phyloP scores from a whole-genome alignment of 805 yeast species.

The Hermanozyma aechmeae region DNA sequence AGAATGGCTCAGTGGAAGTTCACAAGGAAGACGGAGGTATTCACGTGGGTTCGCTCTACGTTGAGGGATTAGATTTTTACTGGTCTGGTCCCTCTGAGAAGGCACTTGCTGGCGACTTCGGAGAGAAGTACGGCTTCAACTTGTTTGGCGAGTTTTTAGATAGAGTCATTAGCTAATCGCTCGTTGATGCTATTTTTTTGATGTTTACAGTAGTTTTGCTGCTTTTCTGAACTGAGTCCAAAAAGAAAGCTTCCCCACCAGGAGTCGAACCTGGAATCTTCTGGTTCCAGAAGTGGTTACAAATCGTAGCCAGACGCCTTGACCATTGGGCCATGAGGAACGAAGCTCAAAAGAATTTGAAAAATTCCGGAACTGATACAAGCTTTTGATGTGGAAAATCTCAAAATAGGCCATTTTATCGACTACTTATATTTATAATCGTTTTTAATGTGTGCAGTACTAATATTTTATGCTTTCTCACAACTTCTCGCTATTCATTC shows the following conservation, averaged over 20 bases:
- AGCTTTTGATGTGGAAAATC: not conserved
- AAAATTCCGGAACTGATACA: not conserved
- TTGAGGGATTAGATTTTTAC: slow-evolving; percentile 23
- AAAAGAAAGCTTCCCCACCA: slow-evolving; percentile 1
- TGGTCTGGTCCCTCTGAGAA: slow-evolving; percentile 11
- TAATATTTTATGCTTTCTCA: not conserved
- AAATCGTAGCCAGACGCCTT: slow-evolving; percentile 1
- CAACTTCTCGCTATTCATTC: not conserved
- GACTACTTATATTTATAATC: not conserved
- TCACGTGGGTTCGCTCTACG: slow-evolving; percentile 24
- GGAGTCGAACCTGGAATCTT: slow-evolving; percentile 1
- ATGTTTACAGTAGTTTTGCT: not conserved
- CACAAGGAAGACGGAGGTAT: slow-evolving; percentile 24
- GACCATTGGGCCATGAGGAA: slow-evolving; percentile 1
- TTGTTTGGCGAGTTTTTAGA: slow-evolving; percentile 11
- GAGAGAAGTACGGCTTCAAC: slow-evolving; percentile 10
- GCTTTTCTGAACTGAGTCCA: not conserved
- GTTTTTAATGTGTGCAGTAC: not conserved
- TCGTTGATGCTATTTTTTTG: not conserved
- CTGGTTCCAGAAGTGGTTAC: slow-evolving; percentile 1
- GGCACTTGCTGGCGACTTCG: slow-evolving; percentile 19
- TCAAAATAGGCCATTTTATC: not conserved
- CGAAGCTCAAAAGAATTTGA: not conserved
- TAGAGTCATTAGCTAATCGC: slow-evolving; percentile 2
- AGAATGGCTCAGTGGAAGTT: slow-evolving; percentile 10